These are phyloP conservation scores for Fraxinus ornus DNA, from an alignment of 305 asterid genomes.

Conservation along the genomic window DNA sequence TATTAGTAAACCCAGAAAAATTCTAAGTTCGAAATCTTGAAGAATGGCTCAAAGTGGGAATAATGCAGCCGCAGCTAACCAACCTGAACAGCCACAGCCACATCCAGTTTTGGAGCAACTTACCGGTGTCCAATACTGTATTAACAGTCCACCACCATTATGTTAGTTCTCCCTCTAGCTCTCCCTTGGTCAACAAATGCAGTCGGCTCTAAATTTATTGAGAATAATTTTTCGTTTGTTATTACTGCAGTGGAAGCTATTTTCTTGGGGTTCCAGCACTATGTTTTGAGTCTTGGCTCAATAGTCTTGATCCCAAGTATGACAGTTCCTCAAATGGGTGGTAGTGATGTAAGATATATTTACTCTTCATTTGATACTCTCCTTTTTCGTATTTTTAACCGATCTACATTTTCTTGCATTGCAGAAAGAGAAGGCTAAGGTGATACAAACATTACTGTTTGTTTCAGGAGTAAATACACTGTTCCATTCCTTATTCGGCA, in stretches of 20 bases:
- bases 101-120: constrained; percentile 69
- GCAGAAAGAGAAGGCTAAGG: constrained; percentile 71
- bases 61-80: constrained; percentile 13
- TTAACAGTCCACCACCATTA: constrained; percentile 77
- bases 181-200: not conserved
- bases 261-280: constrained; percentile 77
- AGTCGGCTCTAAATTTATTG: not conserved
- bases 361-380: not conserved
- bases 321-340: constrained; percentile 76
- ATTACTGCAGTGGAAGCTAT: constrained; percentile 54
- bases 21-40: constrained; percentile 14
- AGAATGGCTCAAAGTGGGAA: constrained; percentile 32
- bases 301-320: constrained; percentile 61
- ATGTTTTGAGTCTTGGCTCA: constrained; percentile 61
- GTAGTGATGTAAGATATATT: constrained; percentile 48
- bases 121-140: constrained; percentile 65
- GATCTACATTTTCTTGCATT: constrained; percentile 16
- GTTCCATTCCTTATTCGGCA: constrained; percentile 68
- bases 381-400: not conserved
- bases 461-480: constrained; percentile 68
- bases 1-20: not conserved
- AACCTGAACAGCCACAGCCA: constrained; percentile 39
- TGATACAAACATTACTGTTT: constrained; percentile 62
- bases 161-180: constrained; percentile 31
- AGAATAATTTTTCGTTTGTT: not conserved